Conservation (phyloP, 805 yeast species). For the Suhomyces prunicola region DNA sequence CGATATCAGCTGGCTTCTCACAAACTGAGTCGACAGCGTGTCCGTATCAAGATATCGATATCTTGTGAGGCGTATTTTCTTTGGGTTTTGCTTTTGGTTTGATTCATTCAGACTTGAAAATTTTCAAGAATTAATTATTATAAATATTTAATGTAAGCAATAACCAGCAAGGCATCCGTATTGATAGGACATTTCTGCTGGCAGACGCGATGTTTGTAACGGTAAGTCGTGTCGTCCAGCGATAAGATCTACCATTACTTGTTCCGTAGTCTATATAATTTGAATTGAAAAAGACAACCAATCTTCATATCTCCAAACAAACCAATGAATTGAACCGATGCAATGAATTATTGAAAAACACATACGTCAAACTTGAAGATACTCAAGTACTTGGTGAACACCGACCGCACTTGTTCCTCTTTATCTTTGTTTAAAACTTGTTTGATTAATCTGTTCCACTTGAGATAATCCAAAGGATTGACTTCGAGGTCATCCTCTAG, state of each 20-base stretch:
- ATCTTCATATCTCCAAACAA: not conserved
- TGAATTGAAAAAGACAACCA: not conserved
- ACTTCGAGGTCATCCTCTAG: conserved; percentile 52
- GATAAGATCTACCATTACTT: not conserved
- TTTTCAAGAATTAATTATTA: not conserved
- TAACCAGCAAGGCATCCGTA: not conserved
- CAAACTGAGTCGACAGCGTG: not conserved
- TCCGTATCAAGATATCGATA: not conserved
- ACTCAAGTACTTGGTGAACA: conserved; percentile 57
- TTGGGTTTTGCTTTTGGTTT: not conserved
- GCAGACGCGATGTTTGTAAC: not conserved
- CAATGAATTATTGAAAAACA: conserved; percentile 2
- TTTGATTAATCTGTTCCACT: conserved; percentile 57
- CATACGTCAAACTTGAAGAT: conserved; percentile 62
- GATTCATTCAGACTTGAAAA: not conserved
- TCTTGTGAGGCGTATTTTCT: not conserved
- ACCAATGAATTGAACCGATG: not conserved
- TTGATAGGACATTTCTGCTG: not conserved
- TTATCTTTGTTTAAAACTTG: conserved; percentile 50
- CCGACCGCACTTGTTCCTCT: conserved; percentile 54
- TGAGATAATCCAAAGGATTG: conserved; percentile 50
- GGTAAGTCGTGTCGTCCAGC: not conserved
- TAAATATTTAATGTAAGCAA: not conserved
- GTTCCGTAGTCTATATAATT: not conserved
- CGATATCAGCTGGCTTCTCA: not conserved